Conservation (phyloP, 2,329 filamentous ascomycete species). For the Lecanosticta acicola region DNA sequence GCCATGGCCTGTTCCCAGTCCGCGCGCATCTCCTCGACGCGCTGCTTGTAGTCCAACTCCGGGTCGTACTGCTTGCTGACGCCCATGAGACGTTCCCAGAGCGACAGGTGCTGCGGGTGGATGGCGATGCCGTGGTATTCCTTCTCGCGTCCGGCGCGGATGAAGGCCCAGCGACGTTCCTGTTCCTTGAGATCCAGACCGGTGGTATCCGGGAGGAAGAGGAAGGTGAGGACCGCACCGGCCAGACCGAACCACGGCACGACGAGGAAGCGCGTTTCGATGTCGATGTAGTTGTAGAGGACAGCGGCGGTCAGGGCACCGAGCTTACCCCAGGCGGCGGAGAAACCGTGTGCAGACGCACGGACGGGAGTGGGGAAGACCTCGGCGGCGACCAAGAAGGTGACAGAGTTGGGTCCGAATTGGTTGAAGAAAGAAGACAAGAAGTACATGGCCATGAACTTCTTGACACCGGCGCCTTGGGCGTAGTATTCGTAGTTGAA, state of each 20-base stretch:
- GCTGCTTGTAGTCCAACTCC: constrained; percentile 72
- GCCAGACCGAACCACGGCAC: constrained; percentile 92
- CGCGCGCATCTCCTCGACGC: constrained; percentile 68
- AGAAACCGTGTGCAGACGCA: constrained; percentile 89
- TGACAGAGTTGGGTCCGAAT: constrained; percentile 93
- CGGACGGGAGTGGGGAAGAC: constrained; percentile 94
- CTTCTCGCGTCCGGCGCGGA: constrained; percentile 66
- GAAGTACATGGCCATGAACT: constrained; percentile 99
- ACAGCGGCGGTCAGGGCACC: constrained; percentile 83
- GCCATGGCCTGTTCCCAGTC: constrained; percentile 53
- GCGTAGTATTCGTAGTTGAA: constrained; percentile 86
- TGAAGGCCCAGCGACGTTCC: constrained; percentile 86
- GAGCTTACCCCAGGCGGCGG: constrained; percentile 82
- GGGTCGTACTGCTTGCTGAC: constrained; percentile 78
- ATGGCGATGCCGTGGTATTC: constrained; percentile 94
- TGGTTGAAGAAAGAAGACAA: constrained; percentile 98
- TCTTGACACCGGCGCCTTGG: constrained; percentile 61
- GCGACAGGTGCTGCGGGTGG: constrained; percentile 77
- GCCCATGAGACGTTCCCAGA: constrained; percentile 79
- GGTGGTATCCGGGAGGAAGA: constrained; percentile 95
- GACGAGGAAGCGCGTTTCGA: constrained; percentile 78
- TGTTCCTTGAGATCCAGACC: constrained; percentile 96
- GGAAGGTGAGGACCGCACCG: constrained; percentile 72
- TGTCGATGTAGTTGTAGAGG: constrained; percentile 90
- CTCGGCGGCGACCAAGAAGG: constrained; percentile 92